Conservation (phyloP, 495 filamentous ascomycete genomes). For the Talaromyces adpressus region DNA sequence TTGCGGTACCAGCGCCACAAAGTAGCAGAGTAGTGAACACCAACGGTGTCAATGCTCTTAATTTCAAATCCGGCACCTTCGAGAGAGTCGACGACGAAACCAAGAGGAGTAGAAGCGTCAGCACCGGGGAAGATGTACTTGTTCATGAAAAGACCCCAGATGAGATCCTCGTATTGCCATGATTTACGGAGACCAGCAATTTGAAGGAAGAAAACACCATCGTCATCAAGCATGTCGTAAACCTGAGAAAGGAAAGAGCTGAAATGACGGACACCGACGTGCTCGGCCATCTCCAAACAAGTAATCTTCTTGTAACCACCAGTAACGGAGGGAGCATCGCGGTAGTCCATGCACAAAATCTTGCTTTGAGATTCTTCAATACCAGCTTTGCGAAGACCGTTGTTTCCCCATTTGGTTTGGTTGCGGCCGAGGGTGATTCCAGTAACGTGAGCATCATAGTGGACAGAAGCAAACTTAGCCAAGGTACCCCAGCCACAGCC, state of each 20-base stretch:
- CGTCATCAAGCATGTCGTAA: constrained; percentile 63
- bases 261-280: constrained; percentile 63
- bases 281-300: constrained; percentile 73
- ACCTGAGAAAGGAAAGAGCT: constrained; percentile 54
- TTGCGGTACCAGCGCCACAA: constrained; percentile 99
- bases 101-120: constrained; percentile 59
- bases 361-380: constrained; percentile 54
- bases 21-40: constrained; percentile 95
- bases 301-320: constrained; percentile 64
- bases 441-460: constrained; percentile 57
- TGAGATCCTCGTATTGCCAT: constrained; percentile 70
- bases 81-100: constrained; percentile 56
- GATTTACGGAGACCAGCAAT: constrained; percentile 62
- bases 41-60: constrained; percentile 71
- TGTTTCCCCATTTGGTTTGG: constrained; percentile 68
- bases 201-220: constrained; percentile 66
- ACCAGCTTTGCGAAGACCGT: constrained; percentile 50
- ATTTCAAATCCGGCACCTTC: constrained; percentile 60
- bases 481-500: constrained; percentile 70
- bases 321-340: constrained; percentile 53
- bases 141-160: constrained; percentile 74
- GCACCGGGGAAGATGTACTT: constrained; percentile 70
- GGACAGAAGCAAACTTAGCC: constrained; percentile 55
- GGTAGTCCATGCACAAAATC: constrained; percentile 65
- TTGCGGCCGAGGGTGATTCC: constrained; percentile 65